Evolutionary conservation across 1,139 yeast species (phyloP), one percentile per base, ranked within the genome.

Genomic region (Taphrina communis): DNA sequence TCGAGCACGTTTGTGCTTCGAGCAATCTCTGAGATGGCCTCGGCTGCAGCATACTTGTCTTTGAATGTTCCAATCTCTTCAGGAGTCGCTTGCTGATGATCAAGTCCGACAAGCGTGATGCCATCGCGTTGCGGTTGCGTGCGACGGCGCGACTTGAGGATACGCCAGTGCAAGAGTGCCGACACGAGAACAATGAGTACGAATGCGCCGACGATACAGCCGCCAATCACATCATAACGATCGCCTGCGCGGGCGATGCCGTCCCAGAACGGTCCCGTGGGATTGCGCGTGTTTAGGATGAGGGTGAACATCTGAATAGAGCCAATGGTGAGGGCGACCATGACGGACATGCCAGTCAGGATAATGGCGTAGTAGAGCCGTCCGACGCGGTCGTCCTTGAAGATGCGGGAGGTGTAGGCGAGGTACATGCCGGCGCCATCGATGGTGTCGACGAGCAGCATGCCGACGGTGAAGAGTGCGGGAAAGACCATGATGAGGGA

Each of bases 381-480:
- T 12, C 56, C 44, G 50, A 65, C 14, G 6, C 36, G 41, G 38
- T 65, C 53, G 2, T 19, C 58, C 25, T 25, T 42, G 42, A 55
- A 52, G 52, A 51, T 38, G 25, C 51, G 25, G 14, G 66, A 66
- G 31, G 53, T 48, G 50, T 69, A 69, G 11, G 70, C 70, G 36
- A 42, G 46, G 31, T 38, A 42, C 70, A 69, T 69, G 19, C 63
- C 46, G 9, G 69, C 69, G 11, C 69, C 69, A 36, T 69, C 70
- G n/a, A 57, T 53, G 17, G 70, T 69, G 35, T 69, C 70, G 25
- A 69, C 55, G 44, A 69, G 67, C 48, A 58, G n/a, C 70, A 69
- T 69, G 38, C 70, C 70, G 25, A 50, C 60, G 44, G 65, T 60
- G 61, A 69, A 69, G 21, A 69, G 21, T 41, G 56, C 35, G 36